Evolutionary conservation across 371 early-diverging fungal species (phyloP), one percentile per base, ranked within the genome.

Genomic region (Smittium culicis): DNA sequence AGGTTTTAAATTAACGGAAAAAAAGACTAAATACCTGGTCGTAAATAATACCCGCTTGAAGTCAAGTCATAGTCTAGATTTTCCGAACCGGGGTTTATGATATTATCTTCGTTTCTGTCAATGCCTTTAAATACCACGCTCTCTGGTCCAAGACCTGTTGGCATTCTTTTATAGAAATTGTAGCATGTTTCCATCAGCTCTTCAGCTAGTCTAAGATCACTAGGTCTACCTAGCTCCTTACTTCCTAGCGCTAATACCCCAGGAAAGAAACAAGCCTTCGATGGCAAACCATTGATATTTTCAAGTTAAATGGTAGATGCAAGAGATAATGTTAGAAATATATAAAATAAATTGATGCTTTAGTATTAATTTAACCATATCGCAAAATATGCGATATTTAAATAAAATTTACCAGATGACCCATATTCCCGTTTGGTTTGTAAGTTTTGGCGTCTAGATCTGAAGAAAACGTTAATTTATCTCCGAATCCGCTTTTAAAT

Each of bases 201-300:
- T 35, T 77, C 72, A 0, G 77, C 78, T n/a, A 78, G 16, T 25
- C 14, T 31, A 61, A 77, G 66, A 17, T 77, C 77, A 33, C 69
- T 65, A 27, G 70, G 72, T 2, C 77, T 67, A 32, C 71, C 72
- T 8, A 78, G 54, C 16, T 66, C 75, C 11, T 69, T 64, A 0
- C 78, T 68, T 0, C 77, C 77, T 2, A 94, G 74, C 0, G 92
- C 91, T 64, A 94, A 75, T 34, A 83, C 85, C 1, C 92, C 94
- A 16, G 90, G 92, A 34, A 90, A 78, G 76, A 95, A 96, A 75
- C 95, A 96, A 2, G 91, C 92, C 31, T 94, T 55, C n/a, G n/a
- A n/a, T n/a, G n/a, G n/a, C 24, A 14, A 34, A 8, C 25, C 20
- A 45, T 45, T 45, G 20, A 45, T 45, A 11, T 45, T 11, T 11